These are phyloP conservation scores for Logfia minima DNA, from an alignment of 129 eudicot species.

Conservation along the genomic window DNA sequence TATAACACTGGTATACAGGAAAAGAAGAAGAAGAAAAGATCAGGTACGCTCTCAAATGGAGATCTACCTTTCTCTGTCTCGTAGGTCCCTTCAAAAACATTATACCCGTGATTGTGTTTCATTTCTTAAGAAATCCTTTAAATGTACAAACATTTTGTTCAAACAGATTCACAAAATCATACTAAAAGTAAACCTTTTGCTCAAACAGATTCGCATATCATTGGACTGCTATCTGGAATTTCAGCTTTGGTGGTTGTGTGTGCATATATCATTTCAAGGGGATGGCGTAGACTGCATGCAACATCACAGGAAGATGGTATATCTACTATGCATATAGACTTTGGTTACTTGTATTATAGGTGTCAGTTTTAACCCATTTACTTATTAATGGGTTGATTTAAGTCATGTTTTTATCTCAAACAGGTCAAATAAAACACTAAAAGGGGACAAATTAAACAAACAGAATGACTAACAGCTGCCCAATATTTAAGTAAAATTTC, in stretches of 20 bases:
- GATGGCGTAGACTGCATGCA: constrained; percentile 25
- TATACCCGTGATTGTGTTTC: background rate
- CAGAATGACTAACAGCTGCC: background rate
- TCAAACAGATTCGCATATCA: constrained; percentile 32
- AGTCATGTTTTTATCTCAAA: background rate
- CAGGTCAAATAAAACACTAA: background rate
- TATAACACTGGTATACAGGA: background rate
- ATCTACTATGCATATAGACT: background rate
- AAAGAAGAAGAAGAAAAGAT: constrained; percentile 5
- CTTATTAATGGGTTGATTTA: background rate
- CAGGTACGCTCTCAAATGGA: constrained; percentile 11
- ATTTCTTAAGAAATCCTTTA: background rate
- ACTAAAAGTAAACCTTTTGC: constrained; percentile 5
- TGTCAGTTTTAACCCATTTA: background rate
- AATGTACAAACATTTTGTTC: constrained; percentile 1
- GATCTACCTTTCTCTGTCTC: background rate
- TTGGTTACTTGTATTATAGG: background rate
- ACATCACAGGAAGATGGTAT: constrained; percentile 40
- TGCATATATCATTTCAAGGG: constrained; percentile 30
- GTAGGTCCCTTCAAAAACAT: background rate
- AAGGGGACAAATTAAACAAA: background rate
- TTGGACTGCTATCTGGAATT: constrained; percentile 40
- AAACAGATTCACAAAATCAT: constrained; percentile 31
- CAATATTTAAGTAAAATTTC: background rate
- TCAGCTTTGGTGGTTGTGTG: constrained; percentile 28